phyloP scores from a whole-genome alignment of 805 yeast species.

The Candida methanosorbosa region DNA sequence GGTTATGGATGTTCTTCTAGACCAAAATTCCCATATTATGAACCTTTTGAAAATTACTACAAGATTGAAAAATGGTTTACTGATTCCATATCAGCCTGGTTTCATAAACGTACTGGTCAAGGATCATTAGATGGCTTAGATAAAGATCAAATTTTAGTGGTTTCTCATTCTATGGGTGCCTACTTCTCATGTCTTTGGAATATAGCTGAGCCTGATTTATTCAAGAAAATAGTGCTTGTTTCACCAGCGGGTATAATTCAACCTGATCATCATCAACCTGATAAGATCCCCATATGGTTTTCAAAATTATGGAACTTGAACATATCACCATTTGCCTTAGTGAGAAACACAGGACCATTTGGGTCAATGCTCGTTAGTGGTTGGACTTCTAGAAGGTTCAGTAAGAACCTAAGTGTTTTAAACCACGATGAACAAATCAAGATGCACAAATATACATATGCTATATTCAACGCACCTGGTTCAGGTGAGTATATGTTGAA shows the following conservation, averaged over 20 bases:
- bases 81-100: constrained; percentile 60
- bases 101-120: constrained; percentile 34
- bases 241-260: constrained; percentile 84
- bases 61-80: constrained; percentile 57
- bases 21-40: constrained; percentile 47
- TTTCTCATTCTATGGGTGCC: constrained; percentile 93
- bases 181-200: constrained; percentile 68
- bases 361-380: constrained; percentile 85
- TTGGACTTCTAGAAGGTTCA: constrained; percentile 81
- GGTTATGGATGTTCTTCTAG: constrained; percentile 91
- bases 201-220: constrained; percentile 47
- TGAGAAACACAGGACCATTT: constrained; percentile 67
- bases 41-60: constrained; percentile 28
- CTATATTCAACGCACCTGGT: constrained; percentile 78
- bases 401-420: constrained; percentile 31
- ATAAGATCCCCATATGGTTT: constrained; percentile 68
- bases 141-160: constrained; percentile 40
- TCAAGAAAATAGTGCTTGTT: constrained; percentile 63
- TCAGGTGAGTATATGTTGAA: constrained; percentile 91
- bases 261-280: constrained; percentile 30
- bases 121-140: too few relatives aligned
- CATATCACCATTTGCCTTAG: constrained; percentile 76
- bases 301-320: constrained; percentile 67
- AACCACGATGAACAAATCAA: constrained; percentile 33
- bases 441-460: constrained; percentile 74